phyloP scores from a whole-genome alignment of 768 basidiomycete genomes.

The Amanita phalloides region DNA sequence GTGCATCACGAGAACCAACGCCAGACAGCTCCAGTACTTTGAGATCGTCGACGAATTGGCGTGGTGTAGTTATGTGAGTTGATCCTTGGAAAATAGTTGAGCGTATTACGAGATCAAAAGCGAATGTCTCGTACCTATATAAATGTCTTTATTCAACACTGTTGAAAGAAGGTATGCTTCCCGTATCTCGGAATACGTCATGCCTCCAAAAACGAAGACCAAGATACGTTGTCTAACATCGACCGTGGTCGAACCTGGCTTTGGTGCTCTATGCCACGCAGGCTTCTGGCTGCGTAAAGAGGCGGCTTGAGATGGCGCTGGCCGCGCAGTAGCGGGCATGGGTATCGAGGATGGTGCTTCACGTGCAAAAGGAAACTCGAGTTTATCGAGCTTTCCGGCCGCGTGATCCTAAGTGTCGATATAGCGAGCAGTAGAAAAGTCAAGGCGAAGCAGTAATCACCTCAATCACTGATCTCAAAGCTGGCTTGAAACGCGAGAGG shows the following conservation, averaged over 20 bases:
- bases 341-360: conserved; percentile 55
- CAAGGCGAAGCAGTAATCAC: conserved; percentile 25
- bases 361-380: conserved; percentile 82
- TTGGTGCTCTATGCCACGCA: conserved; percentile 76
- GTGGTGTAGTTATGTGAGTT: conserved; percentile 78
- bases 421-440: background rate
- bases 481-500: conserved; percentile 86
- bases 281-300: conserved; percentile 88
- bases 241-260: conserved; percentile 23
- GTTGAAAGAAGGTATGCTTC: conserved; percentile 75
- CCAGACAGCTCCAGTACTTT: conserved; percentile 84
- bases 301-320: conserved; percentile 44
- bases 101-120: background rate
- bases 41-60: conserved; percentile 77
- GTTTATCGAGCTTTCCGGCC: conserved; percentile 63
- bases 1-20: conserved; percentile 61
- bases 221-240: conserved; percentile 69
- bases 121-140: conserved; percentile 54
- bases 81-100: conserved; percentile 48
- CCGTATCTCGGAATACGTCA: conserved; percentile 93
- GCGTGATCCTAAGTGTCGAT: conserved; percentile 60
- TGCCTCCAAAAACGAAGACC: conserved; percentile 88
- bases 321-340: conserved; percentile 33
- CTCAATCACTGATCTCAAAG: conserved; percentile 73
- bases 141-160: conserved; percentile 75